A percentile compares a stretch with the other conserved stretches of the same genome.
These are phyloP conservation scores for Tieghemostelium lacteum DNA, from an alignment of 78 protist genomes.

Conservation along the genomic window DNA sequence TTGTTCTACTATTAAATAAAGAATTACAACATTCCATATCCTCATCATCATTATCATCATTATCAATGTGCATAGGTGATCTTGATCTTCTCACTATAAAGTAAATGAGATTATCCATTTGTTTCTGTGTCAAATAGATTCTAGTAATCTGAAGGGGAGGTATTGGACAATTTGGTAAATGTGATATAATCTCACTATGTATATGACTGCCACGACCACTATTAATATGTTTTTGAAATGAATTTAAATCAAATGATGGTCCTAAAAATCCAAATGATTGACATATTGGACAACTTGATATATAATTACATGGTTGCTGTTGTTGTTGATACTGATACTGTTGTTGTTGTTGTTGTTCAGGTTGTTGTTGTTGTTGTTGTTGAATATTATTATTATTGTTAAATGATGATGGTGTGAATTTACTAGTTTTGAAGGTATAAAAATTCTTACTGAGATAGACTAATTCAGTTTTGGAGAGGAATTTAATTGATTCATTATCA, in stretches of 20 bases:
- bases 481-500: conserved; percentile 12
- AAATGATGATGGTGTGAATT: too few relatives aligned
- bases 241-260: not conserved
- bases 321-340: not conserved
- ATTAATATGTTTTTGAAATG: conserved; percentile 5
- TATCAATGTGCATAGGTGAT: too few relatives aligned
- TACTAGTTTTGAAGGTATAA: not conserved
- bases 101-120: conserved; percentile 32
- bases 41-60: too few relatives aligned
- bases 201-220: not conserved
- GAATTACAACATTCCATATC: too few relatives aligned
- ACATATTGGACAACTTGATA: conserved; percentile 25
- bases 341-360: not conserved
- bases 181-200: not conserved
- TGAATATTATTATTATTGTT: not conserved
- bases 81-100: not conserved
- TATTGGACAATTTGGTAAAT: conserved; percentile 26
- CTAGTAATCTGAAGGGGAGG: not conserved
- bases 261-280: conserved; percentile 43
- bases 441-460: not conserved
- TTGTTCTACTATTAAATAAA: not conserved
- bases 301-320: not conserved
- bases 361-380: not conserved
- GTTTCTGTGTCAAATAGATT: not conserved
- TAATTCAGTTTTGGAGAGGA: conserved; percentile 5